Base-by-base conservation (phyloP, 257 asterid species). In the Lithospermum erythrorhizon region DNA sequence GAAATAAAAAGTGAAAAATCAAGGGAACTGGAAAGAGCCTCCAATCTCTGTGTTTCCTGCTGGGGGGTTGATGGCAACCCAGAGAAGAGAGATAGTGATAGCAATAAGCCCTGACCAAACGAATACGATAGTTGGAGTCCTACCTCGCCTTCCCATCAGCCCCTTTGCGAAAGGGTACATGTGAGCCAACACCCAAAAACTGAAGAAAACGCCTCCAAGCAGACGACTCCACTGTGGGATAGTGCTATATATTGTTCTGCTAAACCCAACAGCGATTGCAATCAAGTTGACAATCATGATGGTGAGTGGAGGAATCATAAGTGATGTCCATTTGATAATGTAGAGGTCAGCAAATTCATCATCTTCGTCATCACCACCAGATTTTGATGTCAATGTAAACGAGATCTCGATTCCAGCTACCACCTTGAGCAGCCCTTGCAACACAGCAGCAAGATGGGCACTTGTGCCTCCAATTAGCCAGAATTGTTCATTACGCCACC, bases 401-500 rank as follows among this genome's bases (percentile, higher is more conserved):
- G 96, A 86, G 61, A 88, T 88, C 61, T 88, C 96, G 4, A 88
- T 85, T 14, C 96, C 95, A 9, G 95, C 96, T 41, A 88, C 29
- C 58, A 88, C 96, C 57, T 88, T 88, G 0, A 88, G 83, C 5
- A 88, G 84, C 32, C 95, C 96, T 69, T 88, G 95, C 6, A 88
- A 78, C 15, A 88, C 96, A 10, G 95, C 96, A 8, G 95, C 94
- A 29, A 88, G 81, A 73, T 88, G 96, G 5, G 96, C 95, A 32
- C 96, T 88, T 0, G 96, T 88, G 21, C 96, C 95, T 9, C 96
- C 90, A 0, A 88, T 88, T 64, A 88, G 63, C 95, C 96, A 88
- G 65, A 88, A 88, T 29, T 88, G 96, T 73, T 88, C 96, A 17
- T 88, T 88, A 0, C 96, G 65, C 96, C 96, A 88, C 96, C 96